Base-by-base conservation (phyloP, 2,329 filamentous ascomycete genomes). In the Fusarium multiceps region DNA sequence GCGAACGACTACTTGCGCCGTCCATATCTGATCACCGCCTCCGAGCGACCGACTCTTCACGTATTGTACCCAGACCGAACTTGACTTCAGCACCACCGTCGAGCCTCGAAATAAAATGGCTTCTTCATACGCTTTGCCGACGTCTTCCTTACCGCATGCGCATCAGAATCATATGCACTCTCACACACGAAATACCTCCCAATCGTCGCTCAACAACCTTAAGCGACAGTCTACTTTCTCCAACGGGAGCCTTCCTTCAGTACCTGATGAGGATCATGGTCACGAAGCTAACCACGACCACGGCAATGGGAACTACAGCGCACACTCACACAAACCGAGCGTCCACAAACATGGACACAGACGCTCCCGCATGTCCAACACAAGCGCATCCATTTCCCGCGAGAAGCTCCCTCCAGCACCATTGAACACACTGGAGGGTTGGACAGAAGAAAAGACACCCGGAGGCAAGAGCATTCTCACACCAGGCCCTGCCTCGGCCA, bases 61-160 rank as follows among this genome's bases (percentile, higher is more conserved):
- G 25, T 32, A 51, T 57, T 60, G 40, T 20, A 53, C 28, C 25
- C 34, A 42, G n/a, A 20, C 42, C 25, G 37, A 59, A 62, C 32
- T 60, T 63, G 55, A 49, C 43, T 54, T 56, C 27, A 59, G 45
- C 53, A 59, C 51, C 54, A 20, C 41, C 23, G 20, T 49, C 27
- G 53, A 53, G 12, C 25, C 47, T 37, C 47, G 50, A 34, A 27
- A 55, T 48, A 78, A 61, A 59, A 86, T 86, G 84, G 82, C 84
- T 63, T 84, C 86, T 40, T 84, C 86, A 23, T 88, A 87, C 74
- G 80, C 82, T 54, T 77, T 88, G 57, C 86, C 86, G n/a, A 82
- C 84, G 37, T 81, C 85, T 37, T 80, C 84, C 41, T 76, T 86
- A 47, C 82, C 84, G 55, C 84, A 84, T 69, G 82, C 81, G 60